These are phyloP conservation scores for Zygotorulaspora danielsina DNA, from an alignment of 805 yeast genomes.

Conservation along the genomic window DNA sequence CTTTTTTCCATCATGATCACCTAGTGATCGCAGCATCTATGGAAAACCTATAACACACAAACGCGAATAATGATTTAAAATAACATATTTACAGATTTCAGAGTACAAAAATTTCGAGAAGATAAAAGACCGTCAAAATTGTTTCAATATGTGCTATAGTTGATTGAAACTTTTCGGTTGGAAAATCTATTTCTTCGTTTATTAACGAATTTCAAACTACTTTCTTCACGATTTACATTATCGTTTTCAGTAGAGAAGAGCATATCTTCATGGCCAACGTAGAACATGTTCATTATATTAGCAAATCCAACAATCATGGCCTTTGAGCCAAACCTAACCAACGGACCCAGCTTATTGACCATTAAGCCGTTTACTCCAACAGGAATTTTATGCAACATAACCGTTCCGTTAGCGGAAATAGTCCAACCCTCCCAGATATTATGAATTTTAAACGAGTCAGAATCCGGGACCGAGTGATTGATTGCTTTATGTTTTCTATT, in stretches of 20 bases:
- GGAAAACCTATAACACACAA: too few species aligned
- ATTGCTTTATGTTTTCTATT: conserved; percentile 8
- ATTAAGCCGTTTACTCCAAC: conserved; percentile 44
- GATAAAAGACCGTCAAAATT: background rate
- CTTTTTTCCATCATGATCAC: too few species aligned
- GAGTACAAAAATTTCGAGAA: background rate
- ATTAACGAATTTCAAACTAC: conserved; percentile 50
- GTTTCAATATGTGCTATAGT: conserved; percentile 17
- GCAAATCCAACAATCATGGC: conserved; percentile 74
- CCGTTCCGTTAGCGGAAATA: conserved; percentile 60
- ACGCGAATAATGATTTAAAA: too few species aligned
- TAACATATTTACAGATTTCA: background rate
- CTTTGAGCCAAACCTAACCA: conserved; percentile 70
- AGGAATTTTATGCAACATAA: conserved; percentile 57
- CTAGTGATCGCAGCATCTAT: too few species aligned
- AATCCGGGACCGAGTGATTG: background rate
- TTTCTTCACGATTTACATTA: conserved; percentile 39
- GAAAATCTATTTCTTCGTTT: conserved; percentile 41
- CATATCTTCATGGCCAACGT: conserved; percentile 70
- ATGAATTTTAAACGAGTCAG: conserved; percentile 34
- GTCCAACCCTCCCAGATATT: conserved; percentile 81
- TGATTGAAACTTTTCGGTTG: conserved; percentile 16
- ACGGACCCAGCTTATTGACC: conserved; percentile 55
- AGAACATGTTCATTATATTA: conserved; percentile 63
- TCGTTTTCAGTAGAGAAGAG: conserved; percentile 54